Conservation (phyloP, 257 asterid species). For the Marsdenia floribunda region DNA sequence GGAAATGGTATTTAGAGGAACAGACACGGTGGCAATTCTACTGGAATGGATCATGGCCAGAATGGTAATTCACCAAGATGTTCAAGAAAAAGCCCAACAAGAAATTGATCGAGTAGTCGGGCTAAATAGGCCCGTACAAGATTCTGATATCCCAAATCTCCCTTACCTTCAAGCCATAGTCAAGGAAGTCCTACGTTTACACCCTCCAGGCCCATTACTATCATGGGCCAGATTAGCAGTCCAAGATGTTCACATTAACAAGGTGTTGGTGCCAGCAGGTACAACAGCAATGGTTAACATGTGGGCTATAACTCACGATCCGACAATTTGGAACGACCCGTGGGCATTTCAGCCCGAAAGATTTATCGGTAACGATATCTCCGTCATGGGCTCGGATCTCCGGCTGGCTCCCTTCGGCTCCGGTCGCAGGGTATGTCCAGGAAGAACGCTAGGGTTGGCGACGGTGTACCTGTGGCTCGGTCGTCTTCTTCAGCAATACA, state of each 20-base stretch:
- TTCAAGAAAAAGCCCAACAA: constrained; percentile 18
- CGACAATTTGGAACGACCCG: not conserved
- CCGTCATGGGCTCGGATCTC: constrained; percentile 65
- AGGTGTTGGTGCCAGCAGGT: not conserved
- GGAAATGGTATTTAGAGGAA: constrained; percentile 23
- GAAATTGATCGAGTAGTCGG: not conserved
- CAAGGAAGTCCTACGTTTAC: not conserved
- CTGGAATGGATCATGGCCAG: constrained; percentile 20
- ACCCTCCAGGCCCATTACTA: constrained; percentile 10
- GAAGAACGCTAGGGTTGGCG: constrained; percentile 51
- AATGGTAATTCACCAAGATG: constrained; percentile 17
- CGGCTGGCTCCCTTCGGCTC: constrained; percentile 72
- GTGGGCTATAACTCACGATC: constrained; percentile 15
- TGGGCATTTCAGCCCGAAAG: constrained; percentile 21
- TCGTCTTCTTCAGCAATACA: constrained; percentile 45
- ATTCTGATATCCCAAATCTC: not conserved
- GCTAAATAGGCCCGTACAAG: not conserved
- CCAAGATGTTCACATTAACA: constrained; percentile 1
- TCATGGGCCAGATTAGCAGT: constrained; percentile 9
- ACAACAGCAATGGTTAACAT: constrained; percentile 10
- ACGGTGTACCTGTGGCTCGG: constrained; percentile 69
- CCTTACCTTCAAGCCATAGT: constrained; percentile 9
- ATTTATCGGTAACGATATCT: constrained; percentile 43
- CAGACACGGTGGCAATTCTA: constrained; percentile 18
- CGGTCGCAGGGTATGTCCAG: constrained; percentile 75